A percentile compares a stretch with the other conserved stretches of the same genome.
phyloP scores from a whole-genome alignment of 192 early-diverging fungal species.

The Backusella westeae region DNA sequence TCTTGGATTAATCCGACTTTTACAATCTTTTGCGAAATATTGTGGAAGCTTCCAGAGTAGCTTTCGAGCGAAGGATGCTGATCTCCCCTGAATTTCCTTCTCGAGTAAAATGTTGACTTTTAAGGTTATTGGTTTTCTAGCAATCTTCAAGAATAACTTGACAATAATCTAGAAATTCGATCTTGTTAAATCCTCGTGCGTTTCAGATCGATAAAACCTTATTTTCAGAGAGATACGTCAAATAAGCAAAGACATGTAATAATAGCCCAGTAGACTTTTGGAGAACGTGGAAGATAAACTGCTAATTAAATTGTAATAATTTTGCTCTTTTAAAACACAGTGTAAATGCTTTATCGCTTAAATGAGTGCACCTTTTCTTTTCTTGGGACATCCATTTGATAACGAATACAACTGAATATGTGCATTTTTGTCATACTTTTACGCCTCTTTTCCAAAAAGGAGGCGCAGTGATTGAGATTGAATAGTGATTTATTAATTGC shows the following conservation, averaged over 20 bases:
- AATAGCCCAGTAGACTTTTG: not conserved
- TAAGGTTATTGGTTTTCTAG: not conserved
- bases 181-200: not conserved
- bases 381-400: not conserved
- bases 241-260: not conserved
- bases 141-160: not conserved
- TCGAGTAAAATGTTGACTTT: not conserved
- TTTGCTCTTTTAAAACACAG: not conserved
- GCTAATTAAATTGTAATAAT: not conserved
- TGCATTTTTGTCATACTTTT: not conserved
- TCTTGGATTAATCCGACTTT: no score
- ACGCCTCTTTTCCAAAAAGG: not conserved
- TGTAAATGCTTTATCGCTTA: not conserved
- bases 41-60: not conserved
- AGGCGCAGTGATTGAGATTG: not conserved
- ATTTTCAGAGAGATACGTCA: not conserved
- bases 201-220: not conserved
- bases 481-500: not conserved
- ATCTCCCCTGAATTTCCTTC: not conserved
- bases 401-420: not conserved
- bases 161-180: not conserved
- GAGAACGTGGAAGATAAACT: not conserved
- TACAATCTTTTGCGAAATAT: no score
- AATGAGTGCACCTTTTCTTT: not conserved
- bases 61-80: not conserved